Conservation (phyloP, 1,284 basidiomycete species). For the Apiotrichum siamense region DNA sequence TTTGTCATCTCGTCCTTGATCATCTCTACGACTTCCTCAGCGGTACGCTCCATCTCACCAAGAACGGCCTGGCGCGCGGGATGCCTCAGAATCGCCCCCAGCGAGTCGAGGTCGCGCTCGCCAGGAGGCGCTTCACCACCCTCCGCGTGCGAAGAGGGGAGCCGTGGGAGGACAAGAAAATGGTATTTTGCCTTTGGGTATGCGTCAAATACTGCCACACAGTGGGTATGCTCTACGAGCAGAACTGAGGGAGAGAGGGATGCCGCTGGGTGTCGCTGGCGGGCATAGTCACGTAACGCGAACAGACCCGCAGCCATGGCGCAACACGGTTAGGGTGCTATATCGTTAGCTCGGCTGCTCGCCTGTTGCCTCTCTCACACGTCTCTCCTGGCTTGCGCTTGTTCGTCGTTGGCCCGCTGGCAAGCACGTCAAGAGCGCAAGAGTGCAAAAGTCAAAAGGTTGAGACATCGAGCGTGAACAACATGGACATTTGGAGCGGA, state of each 20-base stretch:
- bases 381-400: too few relatives aligned
- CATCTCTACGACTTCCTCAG: conserved; percentile 54
- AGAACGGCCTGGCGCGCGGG: conserved; percentile 54
- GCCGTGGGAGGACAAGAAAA: conserved; percentile 67
- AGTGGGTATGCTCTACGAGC: conserved; percentile 57
- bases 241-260: conserved; percentile 58
- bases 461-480: too few relatives aligned
- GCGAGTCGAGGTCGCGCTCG: conserved; percentile 52
- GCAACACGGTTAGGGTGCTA: too few relatives aligned
- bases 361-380: too few relatives aligned
- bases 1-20: conserved; percentile 76
- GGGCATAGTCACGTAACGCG: conserved; percentile 61
- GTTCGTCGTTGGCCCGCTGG: too few relatives aligned
- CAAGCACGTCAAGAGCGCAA: too few relatives aligned
- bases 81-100: conserved; percentile 56
- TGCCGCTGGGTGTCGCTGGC: conserved; percentile 50
- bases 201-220: conserved; percentile 72
- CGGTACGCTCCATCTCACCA: conserved; percentile 56
- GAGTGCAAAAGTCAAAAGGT: too few relatives aligned
- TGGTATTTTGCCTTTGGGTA: conserved; percentile 82
- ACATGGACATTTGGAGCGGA: too few relatives aligned
- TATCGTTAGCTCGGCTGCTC: too few relatives aligned
- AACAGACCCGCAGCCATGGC: conserved; percentile 39
- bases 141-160: conserved; percentile 45
- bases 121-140: conserved; percentile 19